phyloP scores from a whole-genome alignment of 805 yeast species.

The Metschnikowia matae region DNA sequence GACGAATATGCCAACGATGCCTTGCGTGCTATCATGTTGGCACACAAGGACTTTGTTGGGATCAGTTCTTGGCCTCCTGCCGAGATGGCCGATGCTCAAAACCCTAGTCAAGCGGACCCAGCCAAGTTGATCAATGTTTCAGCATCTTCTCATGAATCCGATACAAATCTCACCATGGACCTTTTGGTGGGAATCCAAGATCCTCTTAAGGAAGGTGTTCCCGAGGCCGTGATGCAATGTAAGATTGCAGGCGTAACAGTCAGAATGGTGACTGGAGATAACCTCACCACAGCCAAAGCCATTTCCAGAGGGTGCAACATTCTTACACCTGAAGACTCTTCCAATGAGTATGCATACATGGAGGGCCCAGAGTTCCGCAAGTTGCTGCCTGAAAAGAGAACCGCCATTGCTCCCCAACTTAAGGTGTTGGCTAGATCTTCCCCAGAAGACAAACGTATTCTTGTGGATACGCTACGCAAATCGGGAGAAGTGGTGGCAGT shows the following conservation, averaged over 20 bases:
- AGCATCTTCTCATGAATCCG: conserved; percentile 24
- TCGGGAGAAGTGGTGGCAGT: conserved; percentile 96
- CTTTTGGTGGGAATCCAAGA: conserved; percentile 91
- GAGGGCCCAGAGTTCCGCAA: conserved; percentile 90
- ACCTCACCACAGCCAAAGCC: conserved; percentile 84
- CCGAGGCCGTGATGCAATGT: conserved; percentile 84
- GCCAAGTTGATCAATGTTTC: conserved; percentile 23
- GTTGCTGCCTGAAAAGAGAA: conserved; percentile 53
- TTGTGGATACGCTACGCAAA: conserved; percentile 74
- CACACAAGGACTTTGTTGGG: conserved; percentile 63
- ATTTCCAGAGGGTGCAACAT: conserved; percentile 87
- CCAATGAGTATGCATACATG: conserved; percentile 63
- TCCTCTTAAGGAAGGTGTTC: conserved; percentile 87
- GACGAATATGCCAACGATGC: conserved; percentile 71
- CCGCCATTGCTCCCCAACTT: conserved; percentile 61
- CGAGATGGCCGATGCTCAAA: conserved; percentile 31
- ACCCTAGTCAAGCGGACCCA: conserved; percentile 39
- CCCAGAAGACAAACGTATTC: conserved; percentile 88
- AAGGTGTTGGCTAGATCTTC: conserved; percentile 90
- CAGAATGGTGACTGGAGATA: conserved; percentile 98
- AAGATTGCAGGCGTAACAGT: conserved; percentile 89
- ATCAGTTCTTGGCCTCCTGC: conserved; percentile 63
- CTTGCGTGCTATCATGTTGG: conserved; percentile 83
- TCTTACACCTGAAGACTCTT: conserved; percentile 45
- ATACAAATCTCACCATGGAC: conserved; percentile 28